Base-by-base conservation (phyloP, 345 rosid genomes). In the Kandelia obovata region DNA sequence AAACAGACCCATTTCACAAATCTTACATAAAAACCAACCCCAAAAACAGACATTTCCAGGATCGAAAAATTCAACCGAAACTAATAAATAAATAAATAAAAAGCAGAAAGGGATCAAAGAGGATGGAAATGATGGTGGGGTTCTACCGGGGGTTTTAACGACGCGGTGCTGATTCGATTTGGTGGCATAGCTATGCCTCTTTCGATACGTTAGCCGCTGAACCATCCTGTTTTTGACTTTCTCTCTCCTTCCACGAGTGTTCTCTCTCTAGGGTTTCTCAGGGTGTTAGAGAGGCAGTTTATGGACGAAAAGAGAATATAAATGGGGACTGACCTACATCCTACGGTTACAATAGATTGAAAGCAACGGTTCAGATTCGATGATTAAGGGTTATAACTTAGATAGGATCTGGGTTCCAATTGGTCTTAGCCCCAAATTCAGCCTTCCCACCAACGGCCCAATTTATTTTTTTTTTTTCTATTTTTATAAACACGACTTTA, bases 181-280 rank as follows among this genome's bases (percentile, higher is more conserved):
- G 61, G 97, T 92, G 80, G 98, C 98, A 65, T 92, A 92, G 82
- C 96, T 90, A 82, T 92, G 98, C 56, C 98, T 86, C 58, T 82
- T 80, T 62, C 98, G 84, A 73, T 90, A 92, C 0, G 93, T 90
- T 1, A 92, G 89, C 59, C 98, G 87, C 87, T 92, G 98, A 71
- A 90, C 98, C 97, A 92, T 92, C 75, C 17, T 43, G 49, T 80
- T 25, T 9, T 10, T 15, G 0, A 10, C 30, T 39, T 62, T 15
- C 31, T 6, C 43, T 58, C 72, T 68, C 5, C 49, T 13, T 4
- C 49, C 17, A 0, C 49, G 49, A 13, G 49, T 43, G 37, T 34
- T 34, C 59, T 23, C 63, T 8, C 56, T 23, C 59, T 76, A 75
- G 79, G 86, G 82, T 79, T 83, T 73, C 65, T 3, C 71, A 61